These are phyloP conservation scores for Cutaneotrichosporon cutaneum DNA, from an alignment of 1,284 basidiomycete genomes.

Conservation along the genomic window DNA sequence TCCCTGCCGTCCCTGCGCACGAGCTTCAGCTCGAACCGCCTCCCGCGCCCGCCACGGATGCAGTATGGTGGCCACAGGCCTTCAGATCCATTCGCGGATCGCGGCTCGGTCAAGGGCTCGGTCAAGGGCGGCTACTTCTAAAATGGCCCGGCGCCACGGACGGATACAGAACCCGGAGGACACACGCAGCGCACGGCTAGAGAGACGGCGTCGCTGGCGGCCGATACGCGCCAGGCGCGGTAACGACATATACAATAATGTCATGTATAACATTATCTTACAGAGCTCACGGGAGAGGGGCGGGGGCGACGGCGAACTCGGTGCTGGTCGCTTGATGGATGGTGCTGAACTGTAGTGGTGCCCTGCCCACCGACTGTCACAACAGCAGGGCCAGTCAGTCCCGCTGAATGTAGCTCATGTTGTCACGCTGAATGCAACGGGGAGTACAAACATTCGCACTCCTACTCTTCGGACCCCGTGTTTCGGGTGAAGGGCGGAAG, in stretches of 20 bases:
- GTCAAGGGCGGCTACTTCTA: conserved; percentile 6
- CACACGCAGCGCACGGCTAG: not conserved
- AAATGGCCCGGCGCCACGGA: not conserved
- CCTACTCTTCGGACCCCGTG: not conserved
- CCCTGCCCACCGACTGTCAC: too few species aligned
- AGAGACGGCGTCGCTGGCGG: not conserved
- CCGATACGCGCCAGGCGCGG: not conserved
- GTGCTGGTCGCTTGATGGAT: too few species aligned
- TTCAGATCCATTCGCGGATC: conserved; percentile 3
- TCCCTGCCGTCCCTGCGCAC: not conserved
- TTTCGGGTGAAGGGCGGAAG: not conserved
- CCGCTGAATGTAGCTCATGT: too few species aligned
- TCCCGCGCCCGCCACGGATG: not conserved
- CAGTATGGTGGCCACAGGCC: not conserved
- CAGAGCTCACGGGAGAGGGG: too few species aligned
- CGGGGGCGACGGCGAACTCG: too few species aligned
- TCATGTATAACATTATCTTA: not conserved
- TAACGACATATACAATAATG: not conserved
- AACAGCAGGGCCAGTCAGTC: too few species aligned
- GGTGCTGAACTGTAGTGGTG: too few species aligned
- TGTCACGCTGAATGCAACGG: too few species aligned
- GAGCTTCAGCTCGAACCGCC: not conserved
- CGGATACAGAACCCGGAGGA: not conserved
- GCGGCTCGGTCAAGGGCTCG: conserved; percentile 1
- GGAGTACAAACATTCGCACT: too few species aligned